Percentiles rank a stretch among this genome's conserved stretches.
Conservation (phyloP, 768 basidiomycete genomes). For the Mycena maculata region DNA sequence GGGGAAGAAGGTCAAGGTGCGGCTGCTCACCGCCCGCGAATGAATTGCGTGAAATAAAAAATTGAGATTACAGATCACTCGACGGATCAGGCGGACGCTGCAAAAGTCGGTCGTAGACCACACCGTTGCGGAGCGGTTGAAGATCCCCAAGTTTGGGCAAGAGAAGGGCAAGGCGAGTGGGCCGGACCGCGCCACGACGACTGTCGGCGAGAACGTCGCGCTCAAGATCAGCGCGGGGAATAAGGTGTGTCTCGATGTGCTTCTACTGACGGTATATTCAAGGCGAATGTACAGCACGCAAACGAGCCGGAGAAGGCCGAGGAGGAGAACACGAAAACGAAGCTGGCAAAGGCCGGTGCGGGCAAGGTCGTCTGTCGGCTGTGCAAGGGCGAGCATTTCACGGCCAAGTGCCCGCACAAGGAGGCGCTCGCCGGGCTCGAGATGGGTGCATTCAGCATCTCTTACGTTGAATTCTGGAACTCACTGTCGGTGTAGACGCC, state of each 20-base stretch:
- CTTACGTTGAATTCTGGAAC: not conserved
- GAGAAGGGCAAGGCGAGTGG: conserved; percentile 90
- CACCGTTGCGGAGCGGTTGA: conserved; percentile 91
- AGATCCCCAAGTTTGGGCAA: conserved; percentile 93
- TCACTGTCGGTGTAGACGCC: conserved; percentile 37
- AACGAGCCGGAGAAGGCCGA: conserved; percentile 74
- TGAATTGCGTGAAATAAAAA: too few species aligned
- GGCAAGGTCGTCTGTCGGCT: conserved; percentile 93
- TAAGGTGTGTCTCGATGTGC: conserved; percentile 54
- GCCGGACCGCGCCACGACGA: conserved; percentile 93
- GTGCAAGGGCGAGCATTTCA: conserved; percentile 98
- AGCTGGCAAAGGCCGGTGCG: conserved; percentile 77
- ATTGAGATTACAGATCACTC: conserved; percentile 72
- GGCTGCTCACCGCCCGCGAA: conserved; percentile 19
- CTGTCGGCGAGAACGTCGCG: conserved; percentile 75
- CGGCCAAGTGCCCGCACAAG: conserved; percentile 98
- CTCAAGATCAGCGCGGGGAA: conserved; percentile 68
- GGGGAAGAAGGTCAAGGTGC: conserved; percentile 93
- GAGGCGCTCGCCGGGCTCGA: conserved; percentile 88
- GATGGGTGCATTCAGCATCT: conserved; percentile 54
- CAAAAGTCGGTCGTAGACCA: conserved; percentile 96
- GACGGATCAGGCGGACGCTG: conserved; percentile 85
- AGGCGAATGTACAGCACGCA: conserved; percentile 51
- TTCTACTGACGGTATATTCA: not conserved
- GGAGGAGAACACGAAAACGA: conserved; percentile 74